phyloP scores from a whole-genome alignment of 164 flowering plant species.

The Amborella trichopoda region DNA sequence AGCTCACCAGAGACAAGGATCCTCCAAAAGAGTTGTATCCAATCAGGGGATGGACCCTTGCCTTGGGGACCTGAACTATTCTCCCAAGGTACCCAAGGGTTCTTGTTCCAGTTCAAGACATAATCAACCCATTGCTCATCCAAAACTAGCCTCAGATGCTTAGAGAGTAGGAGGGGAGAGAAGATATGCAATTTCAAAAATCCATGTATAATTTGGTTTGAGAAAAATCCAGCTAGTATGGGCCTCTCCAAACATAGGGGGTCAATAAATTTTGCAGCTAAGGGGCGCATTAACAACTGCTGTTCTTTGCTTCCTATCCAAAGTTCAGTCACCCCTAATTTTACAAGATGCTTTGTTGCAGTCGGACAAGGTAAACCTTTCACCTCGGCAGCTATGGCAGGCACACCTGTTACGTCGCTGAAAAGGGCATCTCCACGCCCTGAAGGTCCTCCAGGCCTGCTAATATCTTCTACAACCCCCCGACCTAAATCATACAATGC shows the following conservation, averaged over 20 bases:
- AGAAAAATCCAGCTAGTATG: slow-evolving; percentile 40
- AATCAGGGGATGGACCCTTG: slow-evolving; percentile 85
- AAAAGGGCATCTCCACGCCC: slow-evolving; percentile 18
- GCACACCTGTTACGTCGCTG: slow-evolving; percentile 17
- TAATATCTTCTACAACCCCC: slow-evolving; percentile 92
- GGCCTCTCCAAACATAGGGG: slow-evolving; percentile 53
- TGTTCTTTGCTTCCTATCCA: slow-evolving; percentile 81
- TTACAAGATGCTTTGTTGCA: slow-evolving; percentile 47
- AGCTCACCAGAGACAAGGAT: slow-evolving; percentile 46
- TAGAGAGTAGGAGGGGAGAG: slow-evolving; percentile 54
- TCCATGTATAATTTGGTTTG: slow-evolving; percentile 28
- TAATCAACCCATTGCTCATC: slow-evolving; percentile 75
- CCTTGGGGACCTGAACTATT: slow-evolving; percentile 27
- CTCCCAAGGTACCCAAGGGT: slow-evolving; percentile 98
- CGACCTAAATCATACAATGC: slow-evolving; percentile 86
- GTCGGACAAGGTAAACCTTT: slow-evolving; percentile 86
- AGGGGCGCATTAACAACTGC: slow-evolving; percentile 51
- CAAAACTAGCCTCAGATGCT: slow-evolving; percentile 60
- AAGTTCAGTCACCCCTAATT: slow-evolving; percentile 59
- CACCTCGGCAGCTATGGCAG: slow-evolving; percentile 45
- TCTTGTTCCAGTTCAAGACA: slow-evolving; percentile 47
- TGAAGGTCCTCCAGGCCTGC: slow-evolving; percentile 51
- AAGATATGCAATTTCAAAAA: slow-evolving; percentile 52
- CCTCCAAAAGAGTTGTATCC: slow-evolving; percentile 91
- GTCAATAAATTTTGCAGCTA: slow-evolving; percentile 69